Evolutionary conservation across 2,329 filamentous ascomycete species (phyloP), one percentile per base, ranked within the genome.

Genomic region (Elsinoe australis): DNA sequence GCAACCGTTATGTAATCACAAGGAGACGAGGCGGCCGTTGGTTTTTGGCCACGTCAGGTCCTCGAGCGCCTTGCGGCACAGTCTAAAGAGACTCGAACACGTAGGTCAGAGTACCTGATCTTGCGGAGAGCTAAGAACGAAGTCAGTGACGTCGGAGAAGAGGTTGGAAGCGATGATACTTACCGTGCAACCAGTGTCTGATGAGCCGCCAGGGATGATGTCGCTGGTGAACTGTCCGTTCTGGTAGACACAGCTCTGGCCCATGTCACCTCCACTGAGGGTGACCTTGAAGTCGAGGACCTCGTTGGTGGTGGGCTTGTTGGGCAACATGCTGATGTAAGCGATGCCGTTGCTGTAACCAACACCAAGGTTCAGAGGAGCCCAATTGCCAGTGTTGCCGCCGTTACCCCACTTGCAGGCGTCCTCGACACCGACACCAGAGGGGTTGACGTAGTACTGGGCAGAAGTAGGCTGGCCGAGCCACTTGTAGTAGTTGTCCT

Each of bases 391-490:
- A 50, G 73, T 65, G 51, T 71, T 61, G 49, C 65, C 81, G 51
- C 79, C 71, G 15, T 73, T 73, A 45, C 77, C 72, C 92, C 92
- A 96, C 51, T 76, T 68, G 70, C 92, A 98, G 44, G 79, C 85
- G 9, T 89, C 68, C 55, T 79, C 64, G 51, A 80, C 69, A 14
- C 68, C 59, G 47, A 84, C 72, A 52, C 87, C 88, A 58, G 79
- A 75, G 59, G 85, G 85, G 78, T 96, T 96, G 69, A 96, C 78
- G 65, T 98, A 98, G 77, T 95, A 96, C 71, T 96, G 92, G 35
- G 89, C 89, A 39, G 87, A 89, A 46, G 92, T 96, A 44, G 70
- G 59, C 65, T 76, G 76, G 58, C 78, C 78, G 60, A 86, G 57
- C 86, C 87, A 94, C 53, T 73, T 68, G 73, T 88, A 96, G 73